A percentile compares a stretch with the other conserved stretches of the same genome.
Conservation (phyloP, 2,329 filamentous ascomycete species). For the Ceratocystis diversiconidia region DNA sequence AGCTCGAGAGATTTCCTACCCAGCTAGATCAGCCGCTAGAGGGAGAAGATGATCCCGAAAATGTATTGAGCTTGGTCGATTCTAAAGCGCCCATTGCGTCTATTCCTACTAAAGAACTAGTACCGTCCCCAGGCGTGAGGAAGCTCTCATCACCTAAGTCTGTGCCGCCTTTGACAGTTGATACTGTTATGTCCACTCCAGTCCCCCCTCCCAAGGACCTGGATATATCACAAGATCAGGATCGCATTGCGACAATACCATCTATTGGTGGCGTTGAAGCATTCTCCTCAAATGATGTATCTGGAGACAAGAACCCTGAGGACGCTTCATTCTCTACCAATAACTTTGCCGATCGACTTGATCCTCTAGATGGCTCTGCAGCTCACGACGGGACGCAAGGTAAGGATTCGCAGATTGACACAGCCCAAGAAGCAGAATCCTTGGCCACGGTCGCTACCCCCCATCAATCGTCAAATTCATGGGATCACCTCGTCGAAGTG, state of each 20-base stretch:
- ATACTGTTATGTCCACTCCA: background rate
- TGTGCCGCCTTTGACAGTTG: background rate
- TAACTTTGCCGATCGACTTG: background rate
- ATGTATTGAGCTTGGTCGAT: conserved; percentile 2
- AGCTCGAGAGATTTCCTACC: background rate
- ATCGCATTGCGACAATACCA: background rate
- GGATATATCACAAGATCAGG: background rate
- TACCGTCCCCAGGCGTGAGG: background rate
- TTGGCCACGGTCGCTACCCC: background rate
- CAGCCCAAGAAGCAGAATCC: background rate
- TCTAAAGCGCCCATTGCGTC: background rate
- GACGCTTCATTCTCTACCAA: background rate
- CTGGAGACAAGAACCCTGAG: background rate
- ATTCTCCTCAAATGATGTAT: background rate
- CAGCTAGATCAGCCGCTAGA: background rate
- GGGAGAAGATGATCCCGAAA: background rate
- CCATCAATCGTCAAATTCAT: background rate
- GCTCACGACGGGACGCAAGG: background rate
- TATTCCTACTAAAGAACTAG: background rate
- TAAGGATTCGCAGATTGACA: background rate
- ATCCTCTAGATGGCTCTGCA: background rate
- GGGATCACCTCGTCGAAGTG: background rate
- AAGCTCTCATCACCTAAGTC: background rate
- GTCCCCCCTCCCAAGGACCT: background rate
- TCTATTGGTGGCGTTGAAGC: background rate